phyloP scores from a whole-genome alignment of 345 rosid species.

The Rhizophora mangle region DNA sequence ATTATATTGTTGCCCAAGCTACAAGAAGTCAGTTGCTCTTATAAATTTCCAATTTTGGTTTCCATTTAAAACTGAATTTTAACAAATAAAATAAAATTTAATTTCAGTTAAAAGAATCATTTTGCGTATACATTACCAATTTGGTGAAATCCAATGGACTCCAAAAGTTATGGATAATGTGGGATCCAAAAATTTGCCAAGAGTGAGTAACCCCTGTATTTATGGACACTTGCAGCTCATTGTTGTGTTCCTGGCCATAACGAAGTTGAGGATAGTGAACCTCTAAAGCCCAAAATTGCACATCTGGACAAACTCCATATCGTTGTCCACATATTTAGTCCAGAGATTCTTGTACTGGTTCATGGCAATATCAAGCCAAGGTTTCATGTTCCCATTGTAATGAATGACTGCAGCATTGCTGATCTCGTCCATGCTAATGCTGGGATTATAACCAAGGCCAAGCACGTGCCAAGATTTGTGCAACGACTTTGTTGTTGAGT shows the following conservation, averaged over 20 bases:
- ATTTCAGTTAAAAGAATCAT: constrained; percentile 21
- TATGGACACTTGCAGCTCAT: constrained; percentile 32
- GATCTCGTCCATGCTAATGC: constrained; percentile 74
- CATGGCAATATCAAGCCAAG: constrained; percentile 94
- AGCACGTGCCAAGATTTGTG: constrained; percentile 92
- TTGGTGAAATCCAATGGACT: constrained; percentile 28
- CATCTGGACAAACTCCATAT: constrained; percentile 35
- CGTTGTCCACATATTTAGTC: constrained; percentile 75
- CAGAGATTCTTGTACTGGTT: constrained; percentile 83
- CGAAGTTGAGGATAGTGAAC: constrained; percentile 15
- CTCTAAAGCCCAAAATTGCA: constrained; percentile 62
- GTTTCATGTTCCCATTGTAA: constrained; percentile 95
- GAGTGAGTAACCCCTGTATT: constrained; percentile 12
- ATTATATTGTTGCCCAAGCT: too few species aligned
- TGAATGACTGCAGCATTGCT: constrained; percentile 84
- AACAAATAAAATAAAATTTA: neutral
- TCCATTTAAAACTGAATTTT: too few species aligned
- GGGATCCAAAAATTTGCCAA: constrained; percentile 21
- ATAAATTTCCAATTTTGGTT: too few species aligned
- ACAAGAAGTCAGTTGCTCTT: too few species aligned
- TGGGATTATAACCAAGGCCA: constrained; percentile 88
- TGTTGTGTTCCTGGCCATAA: constrained; percentile 24
- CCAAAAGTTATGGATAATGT: constrained; percentile 23
- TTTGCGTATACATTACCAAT: constrained; percentile 22
- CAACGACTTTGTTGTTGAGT: constrained; percentile 71